A percentile compares a stretch with the other conserved stretches of the same genome.
Evolutionary conservation across 2,329 filamentous ascomycete species (phyloP).

Genomic region (Didymella pinodella): DNA sequence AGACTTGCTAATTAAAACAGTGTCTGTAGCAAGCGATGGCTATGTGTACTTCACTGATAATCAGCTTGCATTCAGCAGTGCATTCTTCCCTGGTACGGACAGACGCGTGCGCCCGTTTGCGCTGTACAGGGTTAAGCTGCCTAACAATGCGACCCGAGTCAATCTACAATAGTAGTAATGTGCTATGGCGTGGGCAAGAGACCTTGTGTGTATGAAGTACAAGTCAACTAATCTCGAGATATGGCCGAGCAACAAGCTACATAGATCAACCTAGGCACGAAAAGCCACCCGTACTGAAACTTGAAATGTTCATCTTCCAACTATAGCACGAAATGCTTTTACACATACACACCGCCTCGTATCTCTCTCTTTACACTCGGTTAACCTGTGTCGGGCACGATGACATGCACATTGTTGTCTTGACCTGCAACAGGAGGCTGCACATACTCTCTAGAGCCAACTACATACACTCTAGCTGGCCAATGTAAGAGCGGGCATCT

Average conservation of each 20-base stretch:
- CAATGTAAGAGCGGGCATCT: not conserved
- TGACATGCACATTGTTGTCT: not conserved
- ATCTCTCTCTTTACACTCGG: not conserved
- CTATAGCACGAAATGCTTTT: too few species aligned
- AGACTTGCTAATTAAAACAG: not conserved
- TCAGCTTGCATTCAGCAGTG: not conserved
- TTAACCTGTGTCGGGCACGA: not conserved
- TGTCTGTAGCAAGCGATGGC: not conserved
- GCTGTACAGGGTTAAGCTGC: not conserved
- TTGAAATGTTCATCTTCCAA: too few species aligned
- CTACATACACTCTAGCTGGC: not conserved
- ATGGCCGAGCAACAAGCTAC: too few species aligned
- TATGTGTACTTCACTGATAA: not conserved
- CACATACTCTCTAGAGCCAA: not conserved
- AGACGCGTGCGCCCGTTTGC: not conserved
- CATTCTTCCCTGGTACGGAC: not conserved
- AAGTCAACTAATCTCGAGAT: too few species aligned
- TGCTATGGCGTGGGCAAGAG: too few species aligned
- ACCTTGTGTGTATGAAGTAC: too few species aligned
- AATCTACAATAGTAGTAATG: slow-evolving; percentile 23
- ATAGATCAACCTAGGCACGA: too few species aligned
- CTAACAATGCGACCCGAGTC: not conserved
- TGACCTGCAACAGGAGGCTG: not conserved
- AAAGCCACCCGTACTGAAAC: too few species aligned
- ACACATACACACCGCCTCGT: too few species aligned